Conservation (phyloP, 164 flowering plant genomes). For the Chimonanthus salicifolius region DNA sequence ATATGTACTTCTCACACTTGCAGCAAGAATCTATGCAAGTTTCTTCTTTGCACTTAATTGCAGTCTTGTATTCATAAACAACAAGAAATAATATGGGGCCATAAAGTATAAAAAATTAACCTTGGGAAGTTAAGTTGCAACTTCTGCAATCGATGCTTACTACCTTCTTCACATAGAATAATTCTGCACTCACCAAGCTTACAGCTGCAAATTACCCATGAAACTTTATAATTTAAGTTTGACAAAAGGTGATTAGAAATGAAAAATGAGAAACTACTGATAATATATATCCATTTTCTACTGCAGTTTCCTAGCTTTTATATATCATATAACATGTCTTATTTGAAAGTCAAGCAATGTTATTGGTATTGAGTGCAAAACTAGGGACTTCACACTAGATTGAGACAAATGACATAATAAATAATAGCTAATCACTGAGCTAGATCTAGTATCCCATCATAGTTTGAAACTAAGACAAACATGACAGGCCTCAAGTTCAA, state of each 20-base stretch:
- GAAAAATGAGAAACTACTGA: not conserved
- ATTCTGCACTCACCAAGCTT: constrained; percentile 88
- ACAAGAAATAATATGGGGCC: not conserved
- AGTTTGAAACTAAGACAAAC: too few species aligned
- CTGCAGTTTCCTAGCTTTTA: not conserved
- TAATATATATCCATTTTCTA: not conserved
- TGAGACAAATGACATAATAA: too few species aligned
- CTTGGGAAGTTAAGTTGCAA: constrained; percentile 93
- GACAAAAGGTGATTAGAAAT: not conserved
- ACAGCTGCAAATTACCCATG: constrained; percentile 45
- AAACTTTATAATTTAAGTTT: not conserved
- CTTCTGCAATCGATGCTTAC: constrained; percentile 79
- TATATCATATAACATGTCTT: not conserved
- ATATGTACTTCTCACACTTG: too few species aligned
- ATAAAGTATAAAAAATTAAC: constrained; percentile 27
- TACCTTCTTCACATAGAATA: constrained; percentile 77
- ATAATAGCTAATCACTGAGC: too few species aligned
- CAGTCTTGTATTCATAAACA: not conserved
- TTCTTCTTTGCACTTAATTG: constrained; percentile 52
- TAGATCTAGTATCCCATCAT: too few species aligned
- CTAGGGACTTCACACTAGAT: too few species aligned
- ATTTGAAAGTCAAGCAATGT: too few species aligned
- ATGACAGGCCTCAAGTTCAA: too few species aligned
- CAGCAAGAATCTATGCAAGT: too few species aligned
- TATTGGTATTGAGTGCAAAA: too few species aligned